Conservation (phyloP, 2,329 filamentous ascomycete genomes). For the Epicoccum sorghinum region DNA sequence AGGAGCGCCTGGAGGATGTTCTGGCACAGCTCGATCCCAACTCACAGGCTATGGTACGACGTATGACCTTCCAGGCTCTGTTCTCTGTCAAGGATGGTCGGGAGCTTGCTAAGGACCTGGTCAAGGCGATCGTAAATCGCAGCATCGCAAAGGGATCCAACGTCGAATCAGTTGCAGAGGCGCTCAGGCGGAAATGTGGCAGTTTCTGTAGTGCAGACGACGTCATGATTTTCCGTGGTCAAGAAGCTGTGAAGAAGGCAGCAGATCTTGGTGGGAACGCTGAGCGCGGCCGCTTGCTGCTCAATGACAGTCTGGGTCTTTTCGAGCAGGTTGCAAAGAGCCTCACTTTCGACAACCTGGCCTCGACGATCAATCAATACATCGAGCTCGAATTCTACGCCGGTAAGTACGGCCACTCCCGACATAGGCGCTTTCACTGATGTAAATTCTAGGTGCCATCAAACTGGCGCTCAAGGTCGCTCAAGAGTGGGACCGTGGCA, state of each 20-base stretch:
- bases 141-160: constrained; percentile 98
- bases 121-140: constrained; percentile 97
- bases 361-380: constrained; percentile 79
- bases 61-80: constrained; percentile 84
- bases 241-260: constrained; percentile 90
- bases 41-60: constrained; percentile 70
- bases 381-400: constrained; percentile 86
- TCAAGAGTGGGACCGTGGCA: constrained; percentile 82
- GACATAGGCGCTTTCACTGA: neutral
- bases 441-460: constrained; percentile 67
- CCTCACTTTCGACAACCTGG: constrained; percentile 79
- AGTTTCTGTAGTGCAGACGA: constrained; percentile 98
- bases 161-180: constrained; percentile 95
- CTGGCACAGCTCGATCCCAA: constrained; percentile 71
- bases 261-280: constrained; percentile 77
- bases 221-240: constrained; percentile 97
- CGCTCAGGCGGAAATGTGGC: constrained; percentile 87
- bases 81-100: constrained; percentile 82
- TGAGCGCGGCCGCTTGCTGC: constrained; percentile 75
- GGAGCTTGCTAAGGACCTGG: constrained; percentile 89
- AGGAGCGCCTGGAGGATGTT: constrained; percentile 90
- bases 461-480: constrained; percentile 85
- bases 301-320: constrained; percentile 86
- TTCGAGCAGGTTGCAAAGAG: constrained; percentile 89
- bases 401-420: constrained; percentile 45